These are phyloP conservation scores for Dioszegia hungarica DNA, from an alignment of 768 basidiomycete genomes.

Conservation along the genomic window DNA sequence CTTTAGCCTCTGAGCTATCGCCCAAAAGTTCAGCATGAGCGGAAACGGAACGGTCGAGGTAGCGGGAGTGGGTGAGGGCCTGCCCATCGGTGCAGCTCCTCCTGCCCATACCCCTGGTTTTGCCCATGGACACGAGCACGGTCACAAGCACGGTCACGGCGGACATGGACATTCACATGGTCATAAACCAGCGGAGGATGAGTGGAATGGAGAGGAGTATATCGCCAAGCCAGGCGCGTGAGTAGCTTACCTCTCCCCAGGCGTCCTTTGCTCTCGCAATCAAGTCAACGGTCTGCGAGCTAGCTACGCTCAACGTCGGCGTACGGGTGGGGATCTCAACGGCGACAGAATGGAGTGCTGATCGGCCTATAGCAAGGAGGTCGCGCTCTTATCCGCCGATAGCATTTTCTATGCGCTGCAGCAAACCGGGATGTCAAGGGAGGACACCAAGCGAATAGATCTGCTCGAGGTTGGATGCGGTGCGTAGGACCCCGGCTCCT, in stretches of 20 bases:
- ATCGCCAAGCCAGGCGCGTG: slow-evolving; percentile 18
- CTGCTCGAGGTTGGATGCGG: slow-evolving; percentile 32
- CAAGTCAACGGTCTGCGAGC: no score
- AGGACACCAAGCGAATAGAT: slow-evolving; percentile 7
- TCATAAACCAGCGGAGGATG: slow-evolving; percentile 13
- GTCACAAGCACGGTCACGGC: slow-evolving; percentile 12
- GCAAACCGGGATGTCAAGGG: slow-evolving; percentile 8
- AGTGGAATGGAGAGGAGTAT: slow-evolving; percentile 23
- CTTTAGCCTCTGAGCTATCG: background rate
- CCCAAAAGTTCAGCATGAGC: background rate
- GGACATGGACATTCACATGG: slow-evolving; percentile 1
- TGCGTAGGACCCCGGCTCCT: slow-evolving; percentile 18
- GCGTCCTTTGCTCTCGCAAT: no score
- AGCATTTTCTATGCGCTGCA: slow-evolving; percentile 15
- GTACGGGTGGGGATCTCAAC: no score
- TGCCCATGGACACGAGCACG: slow-evolving; percentile 13
- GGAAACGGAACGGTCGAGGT: background rate
- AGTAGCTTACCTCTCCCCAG: slow-evolving; percentile 2
- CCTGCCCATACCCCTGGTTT: background rate
- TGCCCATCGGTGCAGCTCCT: background rate
- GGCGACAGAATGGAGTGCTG: background rate
- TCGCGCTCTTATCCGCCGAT: slow-evolving; percentile 14
- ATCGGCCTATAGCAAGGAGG: slow-evolving; percentile 13
- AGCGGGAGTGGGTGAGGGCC: background rate
- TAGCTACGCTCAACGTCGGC: no score